Conservation (phyloP, 495 filamentous ascomycete genomes). For the Tuber indicum region DNA sequence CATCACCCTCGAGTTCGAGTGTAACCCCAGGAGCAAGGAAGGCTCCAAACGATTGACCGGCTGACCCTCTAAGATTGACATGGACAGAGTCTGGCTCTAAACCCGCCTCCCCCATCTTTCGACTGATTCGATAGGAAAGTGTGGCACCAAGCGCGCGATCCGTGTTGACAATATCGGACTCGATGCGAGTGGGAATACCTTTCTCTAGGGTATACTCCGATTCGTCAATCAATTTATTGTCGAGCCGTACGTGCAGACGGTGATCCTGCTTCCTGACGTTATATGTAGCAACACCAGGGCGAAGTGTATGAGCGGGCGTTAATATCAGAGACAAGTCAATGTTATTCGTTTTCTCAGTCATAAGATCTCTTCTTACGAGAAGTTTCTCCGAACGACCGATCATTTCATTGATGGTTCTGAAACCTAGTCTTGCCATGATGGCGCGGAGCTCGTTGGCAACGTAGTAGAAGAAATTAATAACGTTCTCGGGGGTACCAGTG, state of each 20-base stretch:
- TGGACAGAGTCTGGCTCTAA: constrained; percentile 93
- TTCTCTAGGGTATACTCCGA: constrained; percentile 95
- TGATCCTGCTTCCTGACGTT: constrained; percentile 99
- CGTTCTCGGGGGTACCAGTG: constrained; percentile 86
- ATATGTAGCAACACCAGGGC: constrained; percentile 95
- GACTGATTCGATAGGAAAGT: constrained; percentile 93
- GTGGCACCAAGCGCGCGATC: constrained; percentile 93
- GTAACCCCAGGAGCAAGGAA: constrained; percentile 94
- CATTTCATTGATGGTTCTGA: constrained; percentile 97
- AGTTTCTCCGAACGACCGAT: constrained; percentile 87
- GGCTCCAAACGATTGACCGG: constrained; percentile 95
- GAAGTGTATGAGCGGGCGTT: constrained; percentile 90
- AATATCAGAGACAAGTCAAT: constrained; percentile 94
- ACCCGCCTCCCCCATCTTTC: constrained; percentile 82
- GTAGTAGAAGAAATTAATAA: constrained; percentile 99
- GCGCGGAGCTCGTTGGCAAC: constrained; percentile 94
- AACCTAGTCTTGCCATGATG: constrained; percentile 95
- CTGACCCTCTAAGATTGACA: constrained; percentile 96
- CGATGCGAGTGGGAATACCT: constrained; percentile 87
- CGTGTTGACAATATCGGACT: constrained; percentile 97
- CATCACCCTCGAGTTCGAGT: constrained; percentile 91
- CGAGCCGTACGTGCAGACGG: constrained; percentile 81
- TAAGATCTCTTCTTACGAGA: constrained; percentile 79
- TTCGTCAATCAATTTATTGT: constrained; percentile 98
- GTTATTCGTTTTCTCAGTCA: constrained; percentile 82